A percentile compares a stretch with the other conserved stretches of the same genome.
Conservation (phyloP, 2,329 filamentous ascomycete genomes). For the Clonostachys chloroleuca region DNA sequence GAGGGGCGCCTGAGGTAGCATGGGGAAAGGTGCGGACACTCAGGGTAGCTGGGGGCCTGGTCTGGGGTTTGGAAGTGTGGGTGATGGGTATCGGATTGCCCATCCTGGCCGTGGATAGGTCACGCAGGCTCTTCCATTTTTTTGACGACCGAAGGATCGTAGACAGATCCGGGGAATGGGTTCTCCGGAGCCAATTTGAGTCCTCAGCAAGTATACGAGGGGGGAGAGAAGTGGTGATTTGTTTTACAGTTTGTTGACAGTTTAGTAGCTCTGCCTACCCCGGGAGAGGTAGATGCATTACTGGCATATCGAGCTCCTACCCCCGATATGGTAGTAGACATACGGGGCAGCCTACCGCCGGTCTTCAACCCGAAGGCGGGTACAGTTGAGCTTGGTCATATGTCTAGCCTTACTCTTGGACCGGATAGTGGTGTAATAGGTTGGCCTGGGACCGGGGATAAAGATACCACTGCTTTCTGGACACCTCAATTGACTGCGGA, state of each 20-base stretch:
- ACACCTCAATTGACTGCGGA: slow-evolving; percentile 45
- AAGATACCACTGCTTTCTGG: slow-evolving; percentile 28
- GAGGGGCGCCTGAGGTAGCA: too few relatives aligned
- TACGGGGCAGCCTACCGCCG: slow-evolving; percentile 45
- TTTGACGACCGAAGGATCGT: slow-evolving; percentile 42
- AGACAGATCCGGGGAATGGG: slow-evolving; percentile 50
- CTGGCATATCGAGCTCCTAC: slow-evolving; percentile 56
- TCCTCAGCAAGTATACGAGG: neutral
- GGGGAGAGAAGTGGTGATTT: neutral
- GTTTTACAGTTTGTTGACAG: slow-evolving; percentile 40
- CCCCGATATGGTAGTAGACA: slow-evolving; percentile 56
- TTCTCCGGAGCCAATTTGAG: slow-evolving; percentile 45
- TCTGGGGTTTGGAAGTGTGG: neutral
- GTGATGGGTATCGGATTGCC: slow-evolving; percentile 4
- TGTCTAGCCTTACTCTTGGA: slow-evolving; percentile 39
- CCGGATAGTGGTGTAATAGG: slow-evolving; percentile 36
- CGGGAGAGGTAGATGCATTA: slow-evolving; percentile 52
- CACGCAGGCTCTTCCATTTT: slow-evolving; percentile 16
- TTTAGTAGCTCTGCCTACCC: slow-evolving; percentile 31
- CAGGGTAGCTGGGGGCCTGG: too few relatives aligned
- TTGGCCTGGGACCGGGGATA: slow-evolving; percentile 29
- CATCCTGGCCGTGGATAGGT: slow-evolving; percentile 29
- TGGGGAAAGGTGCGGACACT: too few relatives aligned
- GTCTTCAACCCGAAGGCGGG: slow-evolving; percentile 37
- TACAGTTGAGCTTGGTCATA: slow-evolving; percentile 41